phyloP scores from a whole-genome alignment of 1,284 basidiomycete genomes.

The Rhodotorula sp. region DNA sequence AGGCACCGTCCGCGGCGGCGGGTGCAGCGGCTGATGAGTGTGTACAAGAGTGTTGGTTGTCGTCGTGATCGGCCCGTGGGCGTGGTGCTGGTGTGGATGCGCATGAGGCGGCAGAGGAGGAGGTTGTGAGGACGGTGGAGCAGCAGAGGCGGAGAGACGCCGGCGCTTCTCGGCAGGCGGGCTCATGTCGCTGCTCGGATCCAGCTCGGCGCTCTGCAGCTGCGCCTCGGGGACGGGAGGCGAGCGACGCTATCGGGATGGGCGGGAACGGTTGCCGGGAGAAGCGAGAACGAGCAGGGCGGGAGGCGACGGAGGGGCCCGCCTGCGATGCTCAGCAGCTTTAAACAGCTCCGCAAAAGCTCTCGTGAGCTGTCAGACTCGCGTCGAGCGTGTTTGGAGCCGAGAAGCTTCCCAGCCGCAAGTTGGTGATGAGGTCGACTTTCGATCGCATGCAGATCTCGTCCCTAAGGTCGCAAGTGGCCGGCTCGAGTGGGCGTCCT shows the following conservation, averaged over 20 bases:
- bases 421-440: too few relatives aligned
- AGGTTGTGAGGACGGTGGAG: constrained; percentile 5
- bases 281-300: not conserved
- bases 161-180: constrained; percentile 9
- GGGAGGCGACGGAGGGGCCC: not conserved
- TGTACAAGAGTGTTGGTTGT: not conserved
- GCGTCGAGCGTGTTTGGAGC: not conserved
- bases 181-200: not conserved
- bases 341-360: not conserved
- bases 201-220: too few relatives aligned
- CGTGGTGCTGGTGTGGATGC: not conserved
- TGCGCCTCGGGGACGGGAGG: too few relatives aligned
- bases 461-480: too few relatives aligned
- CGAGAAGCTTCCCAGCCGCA: too few relatives aligned
- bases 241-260: too few relatives aligned
- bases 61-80: not conserved
- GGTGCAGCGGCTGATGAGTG: too few relatives aligned
- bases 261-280: too few relatives aligned
- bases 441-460: not conserved
- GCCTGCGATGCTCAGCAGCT: too few relatives aligned
- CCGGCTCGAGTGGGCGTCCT: too few relatives aligned
- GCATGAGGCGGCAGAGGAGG: not conserved
- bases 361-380: too few relatives aligned
- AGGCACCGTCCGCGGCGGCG: too few relatives aligned
- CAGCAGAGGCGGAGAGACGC: not conserved